Conservation (phyloP, 2,329 filamentous ascomycete genomes). For the Hypoxylon sp. region DNA sequence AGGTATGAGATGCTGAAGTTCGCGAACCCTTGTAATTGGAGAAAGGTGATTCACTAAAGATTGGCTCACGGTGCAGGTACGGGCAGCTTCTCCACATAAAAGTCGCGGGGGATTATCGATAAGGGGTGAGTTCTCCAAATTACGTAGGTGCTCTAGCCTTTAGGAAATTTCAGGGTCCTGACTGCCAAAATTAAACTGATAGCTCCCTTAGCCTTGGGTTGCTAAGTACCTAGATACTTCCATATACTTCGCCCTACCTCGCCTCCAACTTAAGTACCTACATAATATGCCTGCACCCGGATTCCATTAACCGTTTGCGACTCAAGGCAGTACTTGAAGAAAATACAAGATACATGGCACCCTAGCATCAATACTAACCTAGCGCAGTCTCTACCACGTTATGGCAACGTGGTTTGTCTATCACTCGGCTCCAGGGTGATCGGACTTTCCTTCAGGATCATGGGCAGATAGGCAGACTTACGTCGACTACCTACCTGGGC, state of each 20-base stretch:
- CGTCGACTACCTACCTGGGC: not conserved
- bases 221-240: not conserved
- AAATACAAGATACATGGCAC: not conserved
- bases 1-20: not conserved
- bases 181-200: not conserved
- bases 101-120: constrained; percentile 45
- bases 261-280: not conserved
- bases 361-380: no score
- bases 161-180: not conserved
- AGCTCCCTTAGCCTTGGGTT: not conserved
- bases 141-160: not conserved
- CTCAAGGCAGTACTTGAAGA: not conserved
- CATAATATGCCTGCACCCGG: not conserved
- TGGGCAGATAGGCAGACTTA: not conserved
- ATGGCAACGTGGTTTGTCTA: not conserved
- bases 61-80: not conserved
- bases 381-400: not conserved
- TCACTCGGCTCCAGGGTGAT: not conserved
- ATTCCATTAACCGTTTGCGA: not conserved
- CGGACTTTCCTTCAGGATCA: not conserved
- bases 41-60: constrained; percentile 1
- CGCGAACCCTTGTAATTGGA: constrained; percentile 7
- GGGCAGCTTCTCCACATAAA: not conserved
- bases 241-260: not conserved
- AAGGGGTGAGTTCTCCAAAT: constrained; percentile 11